Conservation (phyloP, 805 yeast species). For the Wickerhamomyces pijperi region DNA sequence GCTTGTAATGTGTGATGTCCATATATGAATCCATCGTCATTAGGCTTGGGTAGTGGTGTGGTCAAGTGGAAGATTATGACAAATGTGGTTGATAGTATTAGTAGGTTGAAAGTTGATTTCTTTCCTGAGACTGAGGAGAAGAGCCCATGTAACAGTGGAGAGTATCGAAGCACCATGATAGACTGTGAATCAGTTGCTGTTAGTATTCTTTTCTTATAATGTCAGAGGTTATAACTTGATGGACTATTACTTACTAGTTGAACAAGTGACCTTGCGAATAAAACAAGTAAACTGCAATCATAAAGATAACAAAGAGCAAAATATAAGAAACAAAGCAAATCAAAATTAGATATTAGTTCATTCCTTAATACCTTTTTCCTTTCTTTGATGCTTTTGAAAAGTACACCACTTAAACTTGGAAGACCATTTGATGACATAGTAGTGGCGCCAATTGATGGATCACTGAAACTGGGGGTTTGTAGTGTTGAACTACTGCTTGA, state of each 20-base stretch:
- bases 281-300: conserved; percentile 17
- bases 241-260: conserved; percentile 8
- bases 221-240: too few relatives aligned
- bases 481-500: not conserved
- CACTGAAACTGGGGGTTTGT: not conserved
- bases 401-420: not conserved
- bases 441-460: conserved; percentile 2
- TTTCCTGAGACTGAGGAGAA: conserved; percentile 5
- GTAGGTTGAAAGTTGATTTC: conserved; percentile 7
- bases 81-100: conserved; percentile 6
- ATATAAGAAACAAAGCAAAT: conserved; percentile 4
- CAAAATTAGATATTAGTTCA: conserved; percentile 7
- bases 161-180: conserved; percentile 4
- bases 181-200: not conserved
- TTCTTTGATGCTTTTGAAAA: conserved; percentile 7
- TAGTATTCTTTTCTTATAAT: not conserved
- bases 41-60: conserved; percentile 13
- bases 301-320: conserved; percentile 11
- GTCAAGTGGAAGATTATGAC: conserved; percentile 6
- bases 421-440: not conserved
- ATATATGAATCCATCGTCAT: conserved; percentile 14
- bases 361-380: conserved; percentile 8
- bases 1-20: conserved; percentile 18
- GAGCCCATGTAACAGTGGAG: conserved; percentile 3
- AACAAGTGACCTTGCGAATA: conserved; percentile 6